phyloP scores from a whole-genome alignment of 805 yeast genomes.

The Saturnispora saitoi region DNA sequence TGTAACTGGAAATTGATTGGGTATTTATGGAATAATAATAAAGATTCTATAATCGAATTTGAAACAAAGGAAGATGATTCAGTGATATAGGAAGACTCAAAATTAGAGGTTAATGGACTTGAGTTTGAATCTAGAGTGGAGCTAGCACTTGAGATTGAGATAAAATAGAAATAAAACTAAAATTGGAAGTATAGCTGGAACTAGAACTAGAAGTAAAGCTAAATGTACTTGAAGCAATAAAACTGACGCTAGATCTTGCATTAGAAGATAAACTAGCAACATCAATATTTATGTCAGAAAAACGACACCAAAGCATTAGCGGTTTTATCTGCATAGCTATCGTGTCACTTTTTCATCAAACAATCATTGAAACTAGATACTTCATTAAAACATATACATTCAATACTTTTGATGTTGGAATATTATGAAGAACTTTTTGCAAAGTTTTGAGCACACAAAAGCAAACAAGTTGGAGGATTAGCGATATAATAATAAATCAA shows the following conservation, averaged over 20 bases:
- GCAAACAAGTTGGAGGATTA: constrained; percentile 84
- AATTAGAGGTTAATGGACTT: constrained; percentile 24
- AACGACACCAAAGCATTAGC: constrained; percentile 44
- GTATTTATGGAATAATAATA: no score
- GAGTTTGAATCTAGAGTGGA: constrained; percentile 18
- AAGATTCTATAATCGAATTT: no score
- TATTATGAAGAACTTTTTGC: constrained; percentile 45
- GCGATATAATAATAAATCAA: no score
- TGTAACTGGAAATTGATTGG: no score
- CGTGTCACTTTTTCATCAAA: constrained; percentile 61
- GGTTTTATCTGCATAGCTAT: constrained; percentile 51
- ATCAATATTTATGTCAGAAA: constrained; percentile 38
- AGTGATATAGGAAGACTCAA: constrained; percentile 26
- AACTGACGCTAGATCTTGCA: constrained; percentile 21
- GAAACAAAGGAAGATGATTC: constrained; percentile 16
- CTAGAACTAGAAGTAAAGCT: constrained; percentile 26
- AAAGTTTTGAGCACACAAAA: constrained; percentile 80
- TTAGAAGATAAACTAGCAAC: constrained; percentile 18
- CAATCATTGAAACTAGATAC: constrained; percentile 48
- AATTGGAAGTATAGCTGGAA: constrained; percentile 23
- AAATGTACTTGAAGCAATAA: constrained; percentile 28
- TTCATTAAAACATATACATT: constrained; percentile 60
- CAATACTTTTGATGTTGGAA: constrained; percentile 50
- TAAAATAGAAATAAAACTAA: constrained; percentile 30
- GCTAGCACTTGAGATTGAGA: no score